Conservation (phyloP, 1,139 yeast genomes). For the Debaryomyces sp. region DNA sequence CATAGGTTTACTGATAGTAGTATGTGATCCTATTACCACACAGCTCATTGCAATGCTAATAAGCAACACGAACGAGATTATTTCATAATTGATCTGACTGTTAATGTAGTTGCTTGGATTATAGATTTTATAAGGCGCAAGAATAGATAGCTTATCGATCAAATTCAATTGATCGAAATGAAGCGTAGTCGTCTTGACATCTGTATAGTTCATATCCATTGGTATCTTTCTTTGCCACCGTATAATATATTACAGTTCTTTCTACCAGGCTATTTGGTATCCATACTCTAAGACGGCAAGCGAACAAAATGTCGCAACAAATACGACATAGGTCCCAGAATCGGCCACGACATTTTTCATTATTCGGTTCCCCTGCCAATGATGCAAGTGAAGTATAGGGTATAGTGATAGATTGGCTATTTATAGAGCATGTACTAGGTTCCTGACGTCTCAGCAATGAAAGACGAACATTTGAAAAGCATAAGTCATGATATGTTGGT, state of each 20-base stretch:
- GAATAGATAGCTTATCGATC: constrained; percentile 16
- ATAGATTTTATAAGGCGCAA: constrained; percentile 13
- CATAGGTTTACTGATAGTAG: constrained; percentile 46
- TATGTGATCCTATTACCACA: constrained; percentile 40
- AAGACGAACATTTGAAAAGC: not conserved
- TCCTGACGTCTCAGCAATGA: not conserved
- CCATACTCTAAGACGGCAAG: not conserved
- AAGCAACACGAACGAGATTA: constrained; percentile 11
- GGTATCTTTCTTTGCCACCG: not conserved
- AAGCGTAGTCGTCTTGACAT: not conserved
- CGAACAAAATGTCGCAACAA: not conserved
- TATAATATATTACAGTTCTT: not conserved
- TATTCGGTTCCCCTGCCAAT: not conserved
- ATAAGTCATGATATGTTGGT: not conserved
- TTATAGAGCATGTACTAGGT: not conserved
- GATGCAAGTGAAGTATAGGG: constrained; percentile 2
- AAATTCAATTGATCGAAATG: constrained; percentile 2
- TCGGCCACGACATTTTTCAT: not conserved
- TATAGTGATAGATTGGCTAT: not conserved
- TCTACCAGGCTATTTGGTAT: not conserved
- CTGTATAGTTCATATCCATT: constrained; percentile 2
- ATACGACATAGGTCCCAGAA: not conserved
- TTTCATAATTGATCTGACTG: constrained; percentile 6
- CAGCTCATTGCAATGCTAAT: constrained; percentile 28
- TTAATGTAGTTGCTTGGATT: not conserved